These are phyloP conservation scores for Cryptococcus neoformans DNA, from an alignment of 1,284 basidiomycete species.

Conservation along the genomic window DNA sequence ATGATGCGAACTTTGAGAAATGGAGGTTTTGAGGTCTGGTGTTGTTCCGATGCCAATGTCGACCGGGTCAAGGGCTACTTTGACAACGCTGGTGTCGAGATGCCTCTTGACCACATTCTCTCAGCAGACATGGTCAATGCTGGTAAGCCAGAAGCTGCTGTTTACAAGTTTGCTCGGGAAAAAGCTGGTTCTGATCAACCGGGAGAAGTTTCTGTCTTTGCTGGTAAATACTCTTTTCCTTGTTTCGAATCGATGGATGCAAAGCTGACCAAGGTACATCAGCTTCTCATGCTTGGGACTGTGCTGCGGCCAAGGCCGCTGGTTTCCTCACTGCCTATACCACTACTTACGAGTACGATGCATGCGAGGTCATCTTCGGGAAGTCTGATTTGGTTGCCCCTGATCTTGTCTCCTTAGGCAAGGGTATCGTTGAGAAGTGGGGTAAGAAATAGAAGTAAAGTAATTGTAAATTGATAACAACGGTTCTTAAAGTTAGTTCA, in stretches of 20 bases:
- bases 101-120: constrained; percentile 27
- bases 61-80: constrained; percentile 35
- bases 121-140: constrained; percentile 29
- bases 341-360: constrained; percentile 30
- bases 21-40: constrained; percentile 31
- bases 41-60: constrained; percentile 25
- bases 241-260: neutral
- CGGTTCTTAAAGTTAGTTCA: too few relatives aligned
- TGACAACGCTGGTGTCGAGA: constrained; percentile 24
- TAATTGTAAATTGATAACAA: neutral
- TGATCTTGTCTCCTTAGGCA: constrained; percentile 20
- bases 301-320: constrained; percentile 26
- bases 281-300: constrained; percentile 32
- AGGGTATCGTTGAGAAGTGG: constrained; percentile 32
- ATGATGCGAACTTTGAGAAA: constrained; percentile 28
- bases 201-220: constrained; percentile 32
- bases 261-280: neutral
- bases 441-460: constrained; percentile 19
- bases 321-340: constrained; percentile 31
- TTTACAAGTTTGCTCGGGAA: constrained; percentile 31
- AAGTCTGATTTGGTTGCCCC: constrained; percentile 23
- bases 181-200: constrained; percentile 24
- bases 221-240: constrained; percentile 15
- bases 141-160: constrained; percentile 27
- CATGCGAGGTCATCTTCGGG: constrained; percentile 26